Conservation (phyloP, 73 alveolate genomes). For the Tetrahymena borealis region DNA sequence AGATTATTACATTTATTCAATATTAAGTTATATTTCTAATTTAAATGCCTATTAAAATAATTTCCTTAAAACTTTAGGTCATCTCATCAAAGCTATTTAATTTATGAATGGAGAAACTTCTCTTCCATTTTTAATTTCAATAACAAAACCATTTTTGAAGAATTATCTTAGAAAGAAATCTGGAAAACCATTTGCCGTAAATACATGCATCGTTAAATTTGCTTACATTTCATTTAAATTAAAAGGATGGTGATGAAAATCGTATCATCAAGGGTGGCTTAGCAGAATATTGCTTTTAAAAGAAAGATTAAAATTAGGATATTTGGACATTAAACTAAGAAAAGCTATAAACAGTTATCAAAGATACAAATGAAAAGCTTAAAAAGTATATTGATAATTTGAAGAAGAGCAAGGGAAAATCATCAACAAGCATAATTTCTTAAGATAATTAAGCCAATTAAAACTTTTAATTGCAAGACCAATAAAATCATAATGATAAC, state of each 20-base stretch:
- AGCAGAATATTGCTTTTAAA: not conserved
- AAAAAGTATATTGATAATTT: not conserved
- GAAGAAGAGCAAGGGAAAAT: not conserved
- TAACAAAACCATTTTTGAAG: not conserved
- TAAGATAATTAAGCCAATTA: not conserved
- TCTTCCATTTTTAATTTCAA: not conserved
- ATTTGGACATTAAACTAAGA: not conserved
- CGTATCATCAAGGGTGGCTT: not conserved
- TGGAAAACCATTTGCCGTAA: not conserved
- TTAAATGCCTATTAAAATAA: not conserved
- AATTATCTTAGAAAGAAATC: not conserved
- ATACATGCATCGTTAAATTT: not conserved
- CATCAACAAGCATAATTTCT: not conserved
- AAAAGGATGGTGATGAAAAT: not conserved
- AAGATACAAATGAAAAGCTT: not conserved
- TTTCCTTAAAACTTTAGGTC: not conserved
- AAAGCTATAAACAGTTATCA: not conserved
- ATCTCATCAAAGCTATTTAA: not conserved
- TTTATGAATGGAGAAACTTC: not conserved
- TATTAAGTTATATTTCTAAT: not conserved
- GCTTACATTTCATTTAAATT: not conserved
- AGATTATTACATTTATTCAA: not conserved
- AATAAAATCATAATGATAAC: not conserved
- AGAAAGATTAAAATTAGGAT: not conserved
- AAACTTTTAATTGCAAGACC: not conserved